phyloP scores from a whole-genome alignment of 805 yeast genomes.

The Pichia insulana region DNA sequence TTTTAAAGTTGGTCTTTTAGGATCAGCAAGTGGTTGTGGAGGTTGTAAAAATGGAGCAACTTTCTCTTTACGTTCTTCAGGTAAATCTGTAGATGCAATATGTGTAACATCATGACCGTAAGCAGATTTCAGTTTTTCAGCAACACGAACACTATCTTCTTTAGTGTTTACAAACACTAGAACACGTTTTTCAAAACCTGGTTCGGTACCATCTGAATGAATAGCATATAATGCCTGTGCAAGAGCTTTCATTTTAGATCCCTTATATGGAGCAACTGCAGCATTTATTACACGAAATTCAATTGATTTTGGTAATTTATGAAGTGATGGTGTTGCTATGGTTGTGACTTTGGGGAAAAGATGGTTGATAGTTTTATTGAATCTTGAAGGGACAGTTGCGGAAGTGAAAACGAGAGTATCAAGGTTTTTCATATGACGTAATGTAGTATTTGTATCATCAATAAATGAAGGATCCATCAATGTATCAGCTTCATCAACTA shows the following conservation, averaged over 20 bases:
- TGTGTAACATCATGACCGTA: constrained; percentile 55
- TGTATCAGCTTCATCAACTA: constrained; percentile 92
- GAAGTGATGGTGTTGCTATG: constrained; percentile 74
- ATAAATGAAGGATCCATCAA: constrained; percentile 76
- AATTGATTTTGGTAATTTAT: constrained; percentile 70
- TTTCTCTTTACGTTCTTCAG: constrained; percentile 49
- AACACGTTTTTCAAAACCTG: constrained; percentile 65
- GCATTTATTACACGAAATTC: constrained; percentile 72
- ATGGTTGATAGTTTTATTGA: constrained; percentile 49
- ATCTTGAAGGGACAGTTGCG: constrained; percentile 81
- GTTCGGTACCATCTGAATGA: constrained; percentile 73
- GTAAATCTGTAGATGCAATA: constrained; percentile 56
- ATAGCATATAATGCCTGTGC: constrained; percentile 87
- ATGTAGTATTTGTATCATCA: constrained; percentile 49
- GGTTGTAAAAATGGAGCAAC: constrained; percentile 58
- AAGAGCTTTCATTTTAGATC: constrained; percentile 73
- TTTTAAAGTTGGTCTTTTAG: constrained; percentile 34
- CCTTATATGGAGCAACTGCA: constrained; percentile 67
- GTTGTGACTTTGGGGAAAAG: constrained; percentile 59
- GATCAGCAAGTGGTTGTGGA: constrained; percentile 36
- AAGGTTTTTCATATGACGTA: constrained; percentile 41
- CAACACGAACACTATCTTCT: constrained; percentile 51
- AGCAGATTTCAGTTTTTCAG: constrained; percentile 38
- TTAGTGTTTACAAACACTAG: constrained; percentile 79
- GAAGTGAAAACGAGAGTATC: constrained; percentile 69